Evolutionary conservation across 148 eudicot genomes (phyloP), one percentile per base, ranked within the genome.

Genomic region (Heliamphora exappendiculata): DNA sequence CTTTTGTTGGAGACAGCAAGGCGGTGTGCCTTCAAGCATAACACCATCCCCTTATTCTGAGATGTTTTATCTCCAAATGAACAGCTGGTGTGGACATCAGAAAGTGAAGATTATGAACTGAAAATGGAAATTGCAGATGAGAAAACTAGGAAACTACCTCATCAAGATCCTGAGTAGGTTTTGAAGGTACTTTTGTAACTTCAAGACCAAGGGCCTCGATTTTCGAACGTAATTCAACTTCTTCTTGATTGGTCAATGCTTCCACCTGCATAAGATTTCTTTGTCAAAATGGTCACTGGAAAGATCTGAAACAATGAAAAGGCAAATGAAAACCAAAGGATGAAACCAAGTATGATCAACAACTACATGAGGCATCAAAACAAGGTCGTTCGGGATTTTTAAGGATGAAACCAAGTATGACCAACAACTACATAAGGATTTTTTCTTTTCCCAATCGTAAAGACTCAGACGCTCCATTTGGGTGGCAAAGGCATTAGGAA

Each of bases 201-300:
- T 94, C 98, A 68, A 84, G 67, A 59, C 89, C 89, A 70, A 94
- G 91, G 55, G 97, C 91, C 72, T 90, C 89, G 55, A 93, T 91
- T 81, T 93, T 93, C 50, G 92, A 86, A 33, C 94, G 94, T 73
- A 93, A 81, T 74, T 91, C 98, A 49, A 89, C 91, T 82, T 93
- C 98, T 78, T 93, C 94, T 81, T 93, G 84, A 77, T 93, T 91
- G 49, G 91, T 88, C 79, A 91, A 54, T 72, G 94, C 78, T 81
- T 93, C 98, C 67, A 93, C 98, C 98, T 93, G 77, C 69, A 78
- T 22, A 75, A 74, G 36, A 60, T 49, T 9, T n/a, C n/a, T 24
- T 72, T 8, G 73, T 70, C 51, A 78, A 22, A 62, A 59, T 72
- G 28, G 19, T 51, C 20, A 10, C 11, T 10, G 7, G 31, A 22